Conservation (phyloP, 2,329 filamentous ascomycete species). For the Diaporthe longicolla region DNA sequence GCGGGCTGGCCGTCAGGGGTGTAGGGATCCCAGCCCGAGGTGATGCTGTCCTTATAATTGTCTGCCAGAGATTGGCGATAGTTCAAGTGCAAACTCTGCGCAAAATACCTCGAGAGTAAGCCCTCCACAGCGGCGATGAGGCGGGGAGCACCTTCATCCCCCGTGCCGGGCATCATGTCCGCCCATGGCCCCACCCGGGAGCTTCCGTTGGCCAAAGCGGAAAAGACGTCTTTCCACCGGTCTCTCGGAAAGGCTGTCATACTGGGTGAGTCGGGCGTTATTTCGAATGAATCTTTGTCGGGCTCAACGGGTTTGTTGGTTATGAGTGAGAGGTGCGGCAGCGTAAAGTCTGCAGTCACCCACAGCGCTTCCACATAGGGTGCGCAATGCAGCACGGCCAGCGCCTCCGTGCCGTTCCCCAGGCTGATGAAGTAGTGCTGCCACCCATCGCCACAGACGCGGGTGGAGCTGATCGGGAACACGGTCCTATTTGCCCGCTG, state of each 20-base stretch:
- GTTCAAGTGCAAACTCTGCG: background rate
- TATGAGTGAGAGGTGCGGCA: background rate
- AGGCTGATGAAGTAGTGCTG: background rate
- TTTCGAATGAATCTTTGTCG: background rate
- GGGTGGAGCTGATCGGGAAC: background rate
- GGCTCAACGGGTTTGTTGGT: background rate
- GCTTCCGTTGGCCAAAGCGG: background rate
- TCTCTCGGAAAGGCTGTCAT: background rate
- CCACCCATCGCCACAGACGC: background rate
- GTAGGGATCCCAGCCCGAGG: too few relatives aligned
- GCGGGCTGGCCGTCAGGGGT: background rate
- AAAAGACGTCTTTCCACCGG: background rate
- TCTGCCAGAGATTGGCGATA: background rate
- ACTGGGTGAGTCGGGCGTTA: background rate
- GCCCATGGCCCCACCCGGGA: background rate
- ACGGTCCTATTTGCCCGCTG: too few relatives aligned
- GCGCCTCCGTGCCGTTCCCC: background rate
- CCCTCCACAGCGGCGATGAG: background rate
- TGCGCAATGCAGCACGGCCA: background rate
- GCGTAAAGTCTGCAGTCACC: background rate
- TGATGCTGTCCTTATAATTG: background rate
- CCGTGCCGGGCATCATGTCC: background rate
- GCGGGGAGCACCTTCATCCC: accelerated
- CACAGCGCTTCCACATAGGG: background rate
- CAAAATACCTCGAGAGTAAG: accelerated